These are phyloP conservation scores for Phytophthora tubulina DNA, from an alignment of 352 stramenopile genomes.

Conservation along the genomic window DNA sequence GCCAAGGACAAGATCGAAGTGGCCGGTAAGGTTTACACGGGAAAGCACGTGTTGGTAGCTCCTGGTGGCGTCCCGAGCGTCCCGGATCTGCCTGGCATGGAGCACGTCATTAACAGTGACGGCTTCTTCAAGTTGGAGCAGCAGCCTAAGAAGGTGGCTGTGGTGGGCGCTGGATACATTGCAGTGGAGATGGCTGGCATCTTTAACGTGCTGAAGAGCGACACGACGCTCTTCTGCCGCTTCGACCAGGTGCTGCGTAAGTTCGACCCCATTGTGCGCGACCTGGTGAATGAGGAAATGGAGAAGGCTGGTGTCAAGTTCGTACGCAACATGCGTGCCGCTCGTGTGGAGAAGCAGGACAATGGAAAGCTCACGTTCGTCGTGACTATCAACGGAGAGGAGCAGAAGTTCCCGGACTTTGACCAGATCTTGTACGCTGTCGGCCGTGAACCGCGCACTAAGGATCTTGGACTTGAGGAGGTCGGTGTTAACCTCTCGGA, in stretches of 20 bases:
- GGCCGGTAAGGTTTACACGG: constrained; percentile 73
- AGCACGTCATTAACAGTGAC: constrained; percentile 96
- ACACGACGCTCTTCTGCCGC: constrained; percentile 93
- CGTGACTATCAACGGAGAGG: constrained; percentile 65
- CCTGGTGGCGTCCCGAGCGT: constrained; percentile 92
- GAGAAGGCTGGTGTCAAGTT: constrained; percentile 76
- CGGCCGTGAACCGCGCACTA: constrained; percentile 90
- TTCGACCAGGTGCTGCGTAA: constrained; percentile 86
- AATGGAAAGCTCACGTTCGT: constrained; percentile 88
- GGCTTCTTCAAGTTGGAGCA: constrained; percentile 97
- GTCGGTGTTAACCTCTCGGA: constrained; percentile 86
- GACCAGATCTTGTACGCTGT: constrained; percentile 76
- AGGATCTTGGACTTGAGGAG: constrained; percentile 83
- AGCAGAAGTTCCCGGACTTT: constrained; percentile 57
- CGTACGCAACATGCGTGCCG: constrained; percentile 60
- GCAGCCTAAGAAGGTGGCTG: constrained; percentile 91
- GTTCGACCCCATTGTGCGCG: constrained; percentile 92
- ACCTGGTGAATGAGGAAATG: constrained; percentile 82
- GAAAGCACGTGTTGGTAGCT: constrained; percentile 96
- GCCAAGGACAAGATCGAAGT: constrained; percentile 86
- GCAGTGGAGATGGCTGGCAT: constrained; percentile 96
- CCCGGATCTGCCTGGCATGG: constrained; percentile 86
- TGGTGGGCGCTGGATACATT: constrained; percentile 98
- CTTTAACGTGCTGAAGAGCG: constrained; percentile 93
- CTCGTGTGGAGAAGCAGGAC: constrained; percentile 83